A percentile compares a stretch with the other conserved stretches of the same genome.
Conservation (phyloP, 2,329 filamentous ascomycete genomes). For the Colletotrichum kahawae region DNA sequence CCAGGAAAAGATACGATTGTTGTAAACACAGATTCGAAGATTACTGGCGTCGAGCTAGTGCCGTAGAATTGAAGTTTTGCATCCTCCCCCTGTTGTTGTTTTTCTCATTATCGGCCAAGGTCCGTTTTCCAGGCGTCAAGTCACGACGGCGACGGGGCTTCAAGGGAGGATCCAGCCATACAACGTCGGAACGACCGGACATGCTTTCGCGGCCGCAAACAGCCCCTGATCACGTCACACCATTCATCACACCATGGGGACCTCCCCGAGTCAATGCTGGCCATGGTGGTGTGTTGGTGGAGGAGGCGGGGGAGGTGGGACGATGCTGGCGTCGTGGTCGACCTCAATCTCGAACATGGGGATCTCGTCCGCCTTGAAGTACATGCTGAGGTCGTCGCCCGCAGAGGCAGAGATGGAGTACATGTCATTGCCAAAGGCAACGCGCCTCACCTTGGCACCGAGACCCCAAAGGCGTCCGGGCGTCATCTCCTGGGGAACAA, state of each 20-base stretch:
- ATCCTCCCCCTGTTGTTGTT: not conserved
- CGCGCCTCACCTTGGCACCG: slow-evolving; percentile 13
- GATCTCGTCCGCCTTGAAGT: slow-evolving; percentile 18
- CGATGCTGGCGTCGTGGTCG: slow-evolving; percentile 6
- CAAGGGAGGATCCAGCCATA: not conserved
- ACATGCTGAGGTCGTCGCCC: slow-evolving; percentile 12
- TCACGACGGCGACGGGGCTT: not conserved
- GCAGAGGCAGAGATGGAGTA: slow-evolving; percentile 13
- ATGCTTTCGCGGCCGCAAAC: not conserved
- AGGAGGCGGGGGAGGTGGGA: slow-evolving; percentile 3
- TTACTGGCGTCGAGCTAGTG: not conserved
- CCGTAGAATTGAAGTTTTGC: not conserved
- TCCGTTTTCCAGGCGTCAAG: not conserved
- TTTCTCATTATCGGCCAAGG: not conserved
- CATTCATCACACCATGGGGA: not conserved
- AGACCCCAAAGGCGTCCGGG: slow-evolving; percentile 10
- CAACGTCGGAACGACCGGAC: not conserved
- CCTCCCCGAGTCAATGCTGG: not conserved
- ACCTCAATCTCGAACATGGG: slow-evolving; percentile 18
- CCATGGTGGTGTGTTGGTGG: not conserved
- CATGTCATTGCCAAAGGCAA: slow-evolving; percentile 16
- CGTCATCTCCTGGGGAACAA: slow-evolving; percentile 12
- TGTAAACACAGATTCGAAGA: not conserved
- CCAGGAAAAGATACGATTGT: not conserved
- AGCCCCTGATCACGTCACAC: not conserved